Evolutionary conservation across 148 eudicot genomes (phyloP).

Genomic region (Arbutus unedo): DNA sequence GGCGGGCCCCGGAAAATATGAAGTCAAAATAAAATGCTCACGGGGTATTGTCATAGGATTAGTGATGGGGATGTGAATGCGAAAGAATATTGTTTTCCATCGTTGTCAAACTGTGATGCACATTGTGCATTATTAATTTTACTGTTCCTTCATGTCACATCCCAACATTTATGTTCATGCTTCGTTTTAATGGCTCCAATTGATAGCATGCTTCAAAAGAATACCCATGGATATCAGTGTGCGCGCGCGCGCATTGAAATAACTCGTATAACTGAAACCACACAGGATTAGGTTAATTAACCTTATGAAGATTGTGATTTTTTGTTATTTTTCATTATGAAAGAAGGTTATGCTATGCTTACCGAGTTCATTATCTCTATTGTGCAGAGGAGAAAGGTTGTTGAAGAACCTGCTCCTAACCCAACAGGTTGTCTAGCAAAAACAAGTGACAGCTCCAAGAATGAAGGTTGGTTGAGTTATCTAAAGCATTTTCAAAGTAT

Average conservation of each 20-base stretch:
- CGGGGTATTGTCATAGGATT: not conserved
- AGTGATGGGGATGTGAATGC: not conserved
- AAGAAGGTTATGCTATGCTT: not conserved
- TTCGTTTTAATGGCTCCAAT: not conserved
- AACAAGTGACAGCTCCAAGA: slow-evolving; percentile 30
- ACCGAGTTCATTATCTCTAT: not conserved
- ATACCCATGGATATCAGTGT: not conserved
- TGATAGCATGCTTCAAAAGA: not conserved
- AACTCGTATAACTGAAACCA: not conserved
- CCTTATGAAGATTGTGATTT: not conserved
- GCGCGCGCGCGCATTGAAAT: not conserved
- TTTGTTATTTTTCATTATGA: too few relatives aligned
- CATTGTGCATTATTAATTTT: not conserved
- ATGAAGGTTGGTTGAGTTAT: slow-evolving; percentile 32
- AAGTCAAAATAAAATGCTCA: not conserved
- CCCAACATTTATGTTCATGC: not conserved
- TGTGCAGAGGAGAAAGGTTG: slow-evolving; percentile 49
- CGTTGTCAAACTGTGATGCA: not conserved
- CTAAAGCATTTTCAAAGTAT: not conserved
- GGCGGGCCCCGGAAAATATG: not conserved
- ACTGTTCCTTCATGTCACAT: not conserved
- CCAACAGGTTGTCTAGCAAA: slow-evolving; percentile 51
- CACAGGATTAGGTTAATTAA: too few relatives aligned
- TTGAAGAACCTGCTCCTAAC: slow-evolving; percentile 26
- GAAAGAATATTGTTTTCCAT: not conserved